Base-by-base conservation (phyloP, 2,329 filamentous ascomycete species). In the Cryoendolithus antarcticus region DNA sequence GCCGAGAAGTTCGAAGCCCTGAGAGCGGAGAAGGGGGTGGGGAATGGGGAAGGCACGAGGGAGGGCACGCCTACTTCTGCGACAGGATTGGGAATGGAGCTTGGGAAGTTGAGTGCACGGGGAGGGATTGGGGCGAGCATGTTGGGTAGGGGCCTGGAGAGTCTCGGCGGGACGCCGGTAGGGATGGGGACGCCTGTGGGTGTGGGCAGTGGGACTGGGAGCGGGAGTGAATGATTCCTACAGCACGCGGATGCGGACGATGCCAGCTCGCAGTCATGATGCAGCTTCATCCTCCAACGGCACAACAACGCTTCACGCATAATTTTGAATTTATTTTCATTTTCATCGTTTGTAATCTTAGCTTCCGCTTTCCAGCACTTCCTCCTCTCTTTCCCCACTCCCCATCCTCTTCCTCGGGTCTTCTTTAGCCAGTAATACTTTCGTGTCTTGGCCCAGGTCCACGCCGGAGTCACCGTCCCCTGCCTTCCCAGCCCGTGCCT, bases 1-100 rank as follows among this genome's bases (percentile, higher is more conserved):
- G 86, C 84, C 0, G 77, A 83, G 44, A 71, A 75, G 46, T 85
- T 81, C 55, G 71, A 79, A 50, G 69, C 66, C 39, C 53, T 80
- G 41, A 70, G 71, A 40, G 61, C 55, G 30, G 68, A 71, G 44
- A 61, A 62, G 3, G 67, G 67, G 4, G 56, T 68, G 33, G 15
- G 15, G 15, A 19, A 19, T 19, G 15, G 15, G 15, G 15, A 19
- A 19, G 15, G 15, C 15, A 37, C 35, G 8, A 35, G 37, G 19
- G 36, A 38, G 30, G 32, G 35, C 6, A 38, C 39, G 13, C 35
- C 39, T 19, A 19, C 15, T 19, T 19, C 15, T 27, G 30, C 10
- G 32, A 34, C 7, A 9, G 31, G 30, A 35, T 12, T 31, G 28
- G 30, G n/a, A 8, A 12, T 28, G 30, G 32, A 32, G 12, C 13